phyloP scores from a whole-genome alignment of 2,329 filamentous ascomycete species.

The Akanthomyces lecanii region DNA sequence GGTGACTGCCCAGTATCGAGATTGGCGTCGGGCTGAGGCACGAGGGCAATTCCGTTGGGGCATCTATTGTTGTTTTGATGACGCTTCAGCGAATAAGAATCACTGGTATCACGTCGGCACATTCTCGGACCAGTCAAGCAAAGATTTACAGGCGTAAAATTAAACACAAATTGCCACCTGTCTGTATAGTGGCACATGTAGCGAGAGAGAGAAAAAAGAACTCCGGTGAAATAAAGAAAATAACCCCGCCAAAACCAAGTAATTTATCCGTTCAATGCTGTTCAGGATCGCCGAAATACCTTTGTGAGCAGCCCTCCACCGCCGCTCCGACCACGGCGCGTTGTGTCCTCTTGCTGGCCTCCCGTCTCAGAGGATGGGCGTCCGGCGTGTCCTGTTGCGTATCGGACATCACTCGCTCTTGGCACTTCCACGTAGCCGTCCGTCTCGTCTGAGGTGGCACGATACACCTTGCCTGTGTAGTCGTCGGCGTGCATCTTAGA shows the following conservation, averaged over 20 bases:
- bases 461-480: constrained; percentile 26
- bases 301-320: constrained; percentile 32
- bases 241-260: neutral
- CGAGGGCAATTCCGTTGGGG: neutral
- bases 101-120: neutral
- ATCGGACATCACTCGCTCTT: constrained; percentile 24
- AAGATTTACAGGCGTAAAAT: neutral
- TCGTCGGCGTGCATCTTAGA: constrained; percentile 30
- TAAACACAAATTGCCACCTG: neutral
- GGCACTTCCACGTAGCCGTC: constrained; percentile 35
- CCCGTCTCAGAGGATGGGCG: constrained; percentile 20
- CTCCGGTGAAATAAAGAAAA: neutral
- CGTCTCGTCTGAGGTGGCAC: constrained; percentile 25
- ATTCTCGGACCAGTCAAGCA: too few relatives aligned
- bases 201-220: neutral
- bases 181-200: neutral
- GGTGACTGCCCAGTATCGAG: neutral
- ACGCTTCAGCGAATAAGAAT: neutral
- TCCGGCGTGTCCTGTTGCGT: constrained; percentile 18
- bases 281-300: constrained; percentile 29
- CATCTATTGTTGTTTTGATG: neutral
- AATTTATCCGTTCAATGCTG: neutral
- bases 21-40: neutral
- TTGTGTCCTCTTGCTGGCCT: constrained; percentile 18
- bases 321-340: constrained; percentile 25